Base-by-base conservation (phyloP, 2,329 filamentous ascomycete species). In the Penicillium freii region DNA sequence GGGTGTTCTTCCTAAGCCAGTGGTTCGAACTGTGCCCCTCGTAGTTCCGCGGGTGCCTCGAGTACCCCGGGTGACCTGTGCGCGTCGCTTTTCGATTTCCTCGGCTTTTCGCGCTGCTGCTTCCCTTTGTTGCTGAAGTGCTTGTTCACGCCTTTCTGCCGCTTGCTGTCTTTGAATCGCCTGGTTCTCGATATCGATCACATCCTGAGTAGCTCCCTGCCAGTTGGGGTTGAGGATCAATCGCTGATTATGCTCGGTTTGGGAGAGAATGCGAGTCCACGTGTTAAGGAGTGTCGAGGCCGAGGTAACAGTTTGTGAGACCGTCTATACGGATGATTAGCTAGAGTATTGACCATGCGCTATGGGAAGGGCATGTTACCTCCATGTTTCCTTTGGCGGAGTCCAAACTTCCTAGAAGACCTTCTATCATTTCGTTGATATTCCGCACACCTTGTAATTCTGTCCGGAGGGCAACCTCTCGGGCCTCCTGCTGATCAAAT, bases 191-290 rank as follows among this genome's bases (percentile, higher is more conserved):
- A 92, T 84, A 59, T 96, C 91, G n/a, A 85, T 82, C 39, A 96
- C 76, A 75, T 99, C 94, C 69, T 92, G 87, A 5, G 86, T 90
- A 29, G 92, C 90, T 56, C 94, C 94, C 70, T 93, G 88, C 92
- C 93, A 99, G 57, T 86, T 81, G 2, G 91, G 90, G 69, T 96
- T 89, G 45, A 97, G 82, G 44, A 99, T 88, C 50, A 99, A 80
- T 25, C 94, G 87, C 74, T 97, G 92, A 71, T 96, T 97, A 76
- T 99, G 94, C 76, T 99, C 94, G 5, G 94, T 97, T 75, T 99
- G 94, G 7, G 91, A 94, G 13, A 99, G 84, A 64, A 99, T 97
- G 51, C 92, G 87, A 9, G 92, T 96, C 93, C 93, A 99, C 17
- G 92, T 96, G 68, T 95, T 92, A 33, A 99, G 86, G 15, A 99